A percentile compares a stretch with the other conserved stretches of the same genome.
phyloP scores from a whole-genome alignment of 164 flowering plant genomes.

The Piper betle region DNA sequence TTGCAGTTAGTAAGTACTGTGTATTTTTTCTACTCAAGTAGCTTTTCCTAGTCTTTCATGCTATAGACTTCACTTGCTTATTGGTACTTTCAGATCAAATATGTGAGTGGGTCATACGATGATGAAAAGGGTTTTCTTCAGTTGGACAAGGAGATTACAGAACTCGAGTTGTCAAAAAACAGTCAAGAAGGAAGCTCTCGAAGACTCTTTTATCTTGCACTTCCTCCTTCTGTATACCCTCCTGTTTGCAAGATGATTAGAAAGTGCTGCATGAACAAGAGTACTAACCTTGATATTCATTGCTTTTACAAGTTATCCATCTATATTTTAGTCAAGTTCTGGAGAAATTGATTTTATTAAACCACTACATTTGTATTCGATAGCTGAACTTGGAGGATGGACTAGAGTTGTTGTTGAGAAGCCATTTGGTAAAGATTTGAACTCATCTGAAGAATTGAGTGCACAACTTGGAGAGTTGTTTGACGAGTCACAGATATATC shows the following conservation, averaged over 20 bases:
- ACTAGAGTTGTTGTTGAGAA: slow-evolving; percentile 94
- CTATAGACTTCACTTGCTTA: background rate
- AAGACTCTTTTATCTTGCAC: slow-evolving; percentile 92
- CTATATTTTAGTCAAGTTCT: background rate
- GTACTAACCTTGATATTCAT: slow-evolving; percentile 23
- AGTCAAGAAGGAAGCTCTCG: slow-evolving; percentile 68
- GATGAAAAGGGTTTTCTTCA: slow-evolving; percentile 53
- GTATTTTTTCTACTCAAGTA: background rate
- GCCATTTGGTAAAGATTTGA: slow-evolving; percentile 95
- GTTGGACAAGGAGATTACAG: slow-evolving; percentile 69
- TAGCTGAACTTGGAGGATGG: slow-evolving; percentile 99
- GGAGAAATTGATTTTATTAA: background rate
- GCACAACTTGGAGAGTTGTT: slow-evolving; percentile 83
- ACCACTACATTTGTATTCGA: slow-evolving; percentile 1
- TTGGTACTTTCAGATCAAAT: slow-evolving; percentile 52
- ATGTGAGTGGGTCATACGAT: slow-evolving; percentile 86
- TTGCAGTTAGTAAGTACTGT: slow-evolving; percentile 54
- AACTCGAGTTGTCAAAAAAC: slow-evolving; percentile 52
- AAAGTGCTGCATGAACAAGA: slow-evolving; percentile 59
- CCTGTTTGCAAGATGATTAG: slow-evolving; percentile 88
- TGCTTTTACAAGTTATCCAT: background rate
- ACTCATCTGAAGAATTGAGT: slow-evolving; percentile 76
- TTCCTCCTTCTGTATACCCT: slow-evolving; percentile 99
- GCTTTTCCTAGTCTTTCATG: slow-evolving; percentile 29
- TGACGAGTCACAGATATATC: slow-evolving; percentile 84